Evolutionary conservation across 176 grass and related monocot species (phyloP).

Genomic region (Carex pumila): DNA sequence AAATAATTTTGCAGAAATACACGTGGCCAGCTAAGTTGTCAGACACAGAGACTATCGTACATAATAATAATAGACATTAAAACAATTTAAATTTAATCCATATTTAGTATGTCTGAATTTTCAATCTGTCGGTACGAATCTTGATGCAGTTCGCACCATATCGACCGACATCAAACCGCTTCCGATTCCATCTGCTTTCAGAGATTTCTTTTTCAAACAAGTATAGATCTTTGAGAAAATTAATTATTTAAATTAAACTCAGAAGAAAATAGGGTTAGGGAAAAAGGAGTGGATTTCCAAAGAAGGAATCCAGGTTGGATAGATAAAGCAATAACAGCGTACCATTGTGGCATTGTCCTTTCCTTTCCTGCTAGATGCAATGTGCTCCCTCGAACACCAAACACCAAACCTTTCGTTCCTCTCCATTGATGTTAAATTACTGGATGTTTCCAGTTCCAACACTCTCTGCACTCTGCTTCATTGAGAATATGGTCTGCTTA

Average conservation of each 20-base stretch:
- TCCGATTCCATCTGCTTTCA: neutral
- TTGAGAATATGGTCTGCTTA: too few species aligned
- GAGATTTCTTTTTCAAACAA: neutral
- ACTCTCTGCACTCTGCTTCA: too few species aligned
- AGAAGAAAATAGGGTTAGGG: neutral
- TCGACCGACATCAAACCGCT: too few species aligned
- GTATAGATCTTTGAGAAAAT: too few species aligned
- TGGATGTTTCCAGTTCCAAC: too few species aligned
- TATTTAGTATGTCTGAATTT: too few species aligned
- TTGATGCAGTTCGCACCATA: too few species aligned
- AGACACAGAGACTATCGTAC: too few species aligned
- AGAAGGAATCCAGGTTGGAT: neutral
- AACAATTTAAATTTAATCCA: too few species aligned
- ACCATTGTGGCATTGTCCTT: neutral
- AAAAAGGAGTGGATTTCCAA: neutral
- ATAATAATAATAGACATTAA: too few species aligned
- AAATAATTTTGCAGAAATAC: neutral
- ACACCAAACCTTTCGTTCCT: neutral
- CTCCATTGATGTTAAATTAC: neutral
- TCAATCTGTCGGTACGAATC: too few species aligned
- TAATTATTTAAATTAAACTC: neutral
- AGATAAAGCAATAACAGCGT: constrained; percentile 6
- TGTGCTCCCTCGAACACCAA: neutral
- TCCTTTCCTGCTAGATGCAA: neutral
- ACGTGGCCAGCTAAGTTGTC: neutral